Evolutionary conservation across 768 basidiomycete species (phyloP).

Genomic region (Chalciporus piperatus): DNA sequence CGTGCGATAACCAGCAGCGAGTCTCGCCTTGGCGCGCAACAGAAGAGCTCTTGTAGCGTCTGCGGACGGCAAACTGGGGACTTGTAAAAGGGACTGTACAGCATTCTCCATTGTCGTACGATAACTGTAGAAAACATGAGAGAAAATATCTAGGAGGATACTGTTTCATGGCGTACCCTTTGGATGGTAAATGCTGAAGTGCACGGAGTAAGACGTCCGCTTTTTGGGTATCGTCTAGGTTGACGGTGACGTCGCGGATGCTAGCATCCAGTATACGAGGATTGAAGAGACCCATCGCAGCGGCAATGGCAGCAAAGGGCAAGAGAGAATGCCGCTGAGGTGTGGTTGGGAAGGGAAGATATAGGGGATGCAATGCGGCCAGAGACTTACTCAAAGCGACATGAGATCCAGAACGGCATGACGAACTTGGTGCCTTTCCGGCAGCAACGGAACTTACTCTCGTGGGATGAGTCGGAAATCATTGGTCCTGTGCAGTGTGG

Average conservation of each 20-base stretch:
- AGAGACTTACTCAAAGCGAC: conserved; percentile 1
- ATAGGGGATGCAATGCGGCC: conserved; percentile 15
- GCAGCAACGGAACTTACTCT: neutral
- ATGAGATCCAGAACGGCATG: neutral
- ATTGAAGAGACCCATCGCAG: conserved; percentile 64
- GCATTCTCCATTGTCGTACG: conserved; percentile 70
- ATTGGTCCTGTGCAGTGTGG: too few species aligned
- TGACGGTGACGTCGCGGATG: conserved; percentile 62
- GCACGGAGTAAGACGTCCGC: conserved; percentile 72
- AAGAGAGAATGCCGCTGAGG: neutral
- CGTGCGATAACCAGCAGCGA: conserved; percentile 56
- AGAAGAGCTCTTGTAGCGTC: conserved; percentile 60
- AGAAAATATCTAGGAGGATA: conserved; percentile 8
- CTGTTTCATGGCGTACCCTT: conserved; percentile 46
- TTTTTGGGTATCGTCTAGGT: conserved; percentile 62
- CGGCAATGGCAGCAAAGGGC: neutral
- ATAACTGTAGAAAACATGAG: conserved; percentile 32
- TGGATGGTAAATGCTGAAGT: conserved; percentile 74
- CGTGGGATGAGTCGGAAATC: neutral
- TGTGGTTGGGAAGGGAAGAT: neutral
- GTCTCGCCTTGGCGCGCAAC: conserved; percentile 62
- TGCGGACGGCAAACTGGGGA: conserved; percentile 49
- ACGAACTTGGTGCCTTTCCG: neutral
- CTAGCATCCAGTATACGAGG: conserved; percentile 75
- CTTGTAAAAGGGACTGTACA: conserved; percentile 65